Evolutionary conservation across 78 protist species (phyloP).

Genomic region (Blattamonas nauphoetae): DNA sequence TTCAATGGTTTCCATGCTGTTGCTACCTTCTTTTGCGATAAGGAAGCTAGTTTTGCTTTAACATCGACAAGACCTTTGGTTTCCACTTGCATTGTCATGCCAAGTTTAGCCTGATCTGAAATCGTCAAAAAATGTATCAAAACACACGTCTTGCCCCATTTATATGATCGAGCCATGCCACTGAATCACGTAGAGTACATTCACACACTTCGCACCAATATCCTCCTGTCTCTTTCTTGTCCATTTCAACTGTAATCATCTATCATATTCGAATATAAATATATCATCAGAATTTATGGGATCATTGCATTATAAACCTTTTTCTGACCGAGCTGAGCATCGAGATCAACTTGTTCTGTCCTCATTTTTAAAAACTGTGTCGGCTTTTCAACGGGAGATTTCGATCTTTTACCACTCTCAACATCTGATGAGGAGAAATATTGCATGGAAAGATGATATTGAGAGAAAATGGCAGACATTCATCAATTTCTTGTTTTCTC

Average conservation of each 20-base stretch:
- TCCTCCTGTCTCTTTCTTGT: not conserved
- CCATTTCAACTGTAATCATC: not conserved
- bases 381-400: not conserved
- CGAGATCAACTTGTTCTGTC: not conserved
- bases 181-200: not conserved
- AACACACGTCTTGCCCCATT: not conserved
- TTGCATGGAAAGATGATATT: too few relatives aligned
- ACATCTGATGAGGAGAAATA: too few relatives aligned
- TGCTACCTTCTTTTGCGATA: too few relatives aligned
- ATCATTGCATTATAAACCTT: not conserved
- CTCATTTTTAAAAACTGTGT: not conserved
- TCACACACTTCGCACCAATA: conserved; percentile 15
- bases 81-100: not conserved
- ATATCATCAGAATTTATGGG: not conserved
- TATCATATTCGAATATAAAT: not conserved
- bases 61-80: not conserved
- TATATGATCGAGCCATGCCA: not conserved
- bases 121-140: not conserved
- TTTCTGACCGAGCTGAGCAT: not conserved
- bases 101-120: not conserved
- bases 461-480: too few relatives aligned
- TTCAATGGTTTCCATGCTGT: too few relatives aligned
- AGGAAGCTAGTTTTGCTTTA: not conserved
- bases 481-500: too few relatives aligned
- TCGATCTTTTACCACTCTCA: not conserved